phyloP scores from a whole-genome alignment of 208 protist genomes.

The Crithidia expoeki region DNA sequence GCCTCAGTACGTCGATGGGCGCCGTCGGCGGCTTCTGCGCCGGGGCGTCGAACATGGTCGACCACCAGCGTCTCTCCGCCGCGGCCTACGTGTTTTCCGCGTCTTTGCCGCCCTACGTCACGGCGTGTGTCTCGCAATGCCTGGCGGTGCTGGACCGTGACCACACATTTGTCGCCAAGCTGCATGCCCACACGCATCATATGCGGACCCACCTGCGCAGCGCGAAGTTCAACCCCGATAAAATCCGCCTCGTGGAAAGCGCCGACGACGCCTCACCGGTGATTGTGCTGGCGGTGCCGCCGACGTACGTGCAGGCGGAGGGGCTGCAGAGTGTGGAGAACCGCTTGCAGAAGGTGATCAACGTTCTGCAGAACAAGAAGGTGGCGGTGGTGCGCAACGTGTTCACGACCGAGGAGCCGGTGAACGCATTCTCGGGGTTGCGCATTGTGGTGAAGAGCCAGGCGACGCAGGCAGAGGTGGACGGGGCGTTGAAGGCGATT shows the following conservation, averaged over 20 bases:
- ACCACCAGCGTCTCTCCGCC: conserved; percentile 94
- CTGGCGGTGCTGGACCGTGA: conserved; percentile 82
- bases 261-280: conserved; percentile 71
- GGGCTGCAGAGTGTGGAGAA: conserved; percentile 53
- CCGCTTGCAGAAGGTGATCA: conserved; percentile 66
- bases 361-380: conserved; percentile 46
- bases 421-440: conserved; percentile 56
- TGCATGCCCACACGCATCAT: conserved; percentile 56
- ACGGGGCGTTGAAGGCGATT: conserved; percentile 44
- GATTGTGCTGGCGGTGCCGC: conserved; percentile 54
- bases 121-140: conserved; percentile 71
- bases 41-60: conserved; percentile 83
- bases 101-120: conserved; percentile 95
- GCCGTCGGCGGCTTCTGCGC: conserved; percentile 96
- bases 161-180: conserved; percentile 30
- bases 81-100: conserved; percentile 98
- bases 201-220: conserved; percentile 55
- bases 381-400: conserved; percentile 75
- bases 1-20: conserved; percentile 88
- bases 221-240: conserved; percentile 53
- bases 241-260: conserved; percentile 68
- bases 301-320: conserved; percentile 46
- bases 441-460: conserved; percentile 74
- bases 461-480: conserved; percentile 58
- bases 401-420: conserved; percentile 67